These are phyloP conservation scores for Ceratocystis ficicola DNA, from an alignment of 2,329 filamentous ascomycete species.

Conservation along the genomic window DNA sequence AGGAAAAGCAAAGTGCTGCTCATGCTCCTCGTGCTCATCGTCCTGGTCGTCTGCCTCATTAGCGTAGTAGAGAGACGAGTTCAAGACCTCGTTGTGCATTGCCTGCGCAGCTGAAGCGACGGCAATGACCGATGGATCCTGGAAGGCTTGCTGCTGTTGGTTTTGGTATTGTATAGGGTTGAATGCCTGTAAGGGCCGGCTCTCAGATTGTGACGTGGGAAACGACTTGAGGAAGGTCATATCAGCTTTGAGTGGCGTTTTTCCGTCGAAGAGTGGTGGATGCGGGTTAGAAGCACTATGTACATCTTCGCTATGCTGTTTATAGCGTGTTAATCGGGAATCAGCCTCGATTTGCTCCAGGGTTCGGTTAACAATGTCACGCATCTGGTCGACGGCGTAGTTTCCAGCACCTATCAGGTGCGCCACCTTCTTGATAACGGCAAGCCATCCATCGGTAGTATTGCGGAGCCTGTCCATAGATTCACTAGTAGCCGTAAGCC, in stretches of 20 bases:
- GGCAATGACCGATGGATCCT: neutral
- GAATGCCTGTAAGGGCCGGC: neutral
- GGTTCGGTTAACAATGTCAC: constrained; percentile 39
- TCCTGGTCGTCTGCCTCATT: neutral
- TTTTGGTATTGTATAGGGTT: neutral
- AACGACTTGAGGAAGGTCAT: constrained; percentile 15
- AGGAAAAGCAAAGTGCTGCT: constrained; percentile 10
- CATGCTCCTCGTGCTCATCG: constrained; percentile 5
- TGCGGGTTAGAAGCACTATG: neutral
- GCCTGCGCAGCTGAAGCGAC: constrained; percentile 6
- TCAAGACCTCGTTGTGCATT: neutral
- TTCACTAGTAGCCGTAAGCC: constrained; percentile 44
- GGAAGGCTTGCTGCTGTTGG: neutral
- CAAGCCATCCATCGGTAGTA: constrained; percentile 60
- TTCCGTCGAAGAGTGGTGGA: neutral
- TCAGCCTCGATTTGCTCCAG: constrained; percentile 38
- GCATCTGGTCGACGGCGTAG: constrained; percentile 35
- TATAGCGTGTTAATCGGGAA: neutral
- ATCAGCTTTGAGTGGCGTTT: neutral
- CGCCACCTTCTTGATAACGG: constrained; percentile 54
- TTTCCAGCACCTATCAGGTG: constrained; percentile 41
- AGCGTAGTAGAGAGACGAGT: neutral
- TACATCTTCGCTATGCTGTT: no score
- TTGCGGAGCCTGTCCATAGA: constrained; percentile 49
- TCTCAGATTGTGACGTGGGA: neutral